A percentile compares a stretch with the other conserved stretches of the same genome.
phyloP scores from a whole-genome alignment of 805 yeast species.

The Ogataea naganishii region DNA sequence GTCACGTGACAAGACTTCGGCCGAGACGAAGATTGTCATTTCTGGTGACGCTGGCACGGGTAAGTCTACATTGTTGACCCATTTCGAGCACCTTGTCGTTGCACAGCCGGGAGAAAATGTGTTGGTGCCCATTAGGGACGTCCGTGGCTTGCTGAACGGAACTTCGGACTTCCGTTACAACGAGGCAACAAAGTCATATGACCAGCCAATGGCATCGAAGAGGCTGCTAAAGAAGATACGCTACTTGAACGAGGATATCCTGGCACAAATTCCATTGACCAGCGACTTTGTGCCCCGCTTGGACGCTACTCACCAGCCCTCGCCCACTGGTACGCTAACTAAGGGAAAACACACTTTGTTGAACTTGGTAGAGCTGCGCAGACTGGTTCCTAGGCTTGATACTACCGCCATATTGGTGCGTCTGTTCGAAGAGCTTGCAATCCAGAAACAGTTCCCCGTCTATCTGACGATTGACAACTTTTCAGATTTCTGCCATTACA shows the following conservation, averaged over 20 bases:
- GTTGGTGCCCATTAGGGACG: conserved; percentile 56
- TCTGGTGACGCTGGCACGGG: conserved; percentile 73
- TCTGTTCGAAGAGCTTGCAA: conserved; percentile 45
- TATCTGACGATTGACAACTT: conserved; percentile 68
- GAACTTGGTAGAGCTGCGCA: conserved; percentile 30
- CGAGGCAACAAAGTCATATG: conserved; percentile 37
- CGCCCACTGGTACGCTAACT: conserved; percentile 7
- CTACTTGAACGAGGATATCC: conserved; percentile 32
- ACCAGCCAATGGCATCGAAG: conserved; percentile 73
- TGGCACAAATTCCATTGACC: conserved; percentile 23
- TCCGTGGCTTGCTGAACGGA: conserved; percentile 61
- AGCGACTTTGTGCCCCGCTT: conserved; percentile 13
- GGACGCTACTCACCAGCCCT: conserved; percentile 10
- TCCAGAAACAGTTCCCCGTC: conserved; percentile 46
- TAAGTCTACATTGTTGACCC: conserved; percentile 65
- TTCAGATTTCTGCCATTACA: conserved; percentile 47
- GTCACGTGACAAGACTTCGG: conserved; percentile 23
- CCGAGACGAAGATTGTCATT: conserved; percentile 42
- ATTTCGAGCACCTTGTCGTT: conserved; percentile 51
- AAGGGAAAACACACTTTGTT: conserved; percentile 24
- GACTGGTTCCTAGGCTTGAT: conserved; percentile 16
- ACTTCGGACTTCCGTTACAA: conserved; percentile 58
- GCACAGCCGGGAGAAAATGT: conserved; percentile 25
- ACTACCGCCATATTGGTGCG: conserved; percentile 40
- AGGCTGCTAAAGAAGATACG: conserved; percentile 45